Percentiles rank a stretch among this genome's conserved stretches.
Conservation (phyloP, 371 early-diverging fungal genomes). For the Mucor plumbeus region DNA sequence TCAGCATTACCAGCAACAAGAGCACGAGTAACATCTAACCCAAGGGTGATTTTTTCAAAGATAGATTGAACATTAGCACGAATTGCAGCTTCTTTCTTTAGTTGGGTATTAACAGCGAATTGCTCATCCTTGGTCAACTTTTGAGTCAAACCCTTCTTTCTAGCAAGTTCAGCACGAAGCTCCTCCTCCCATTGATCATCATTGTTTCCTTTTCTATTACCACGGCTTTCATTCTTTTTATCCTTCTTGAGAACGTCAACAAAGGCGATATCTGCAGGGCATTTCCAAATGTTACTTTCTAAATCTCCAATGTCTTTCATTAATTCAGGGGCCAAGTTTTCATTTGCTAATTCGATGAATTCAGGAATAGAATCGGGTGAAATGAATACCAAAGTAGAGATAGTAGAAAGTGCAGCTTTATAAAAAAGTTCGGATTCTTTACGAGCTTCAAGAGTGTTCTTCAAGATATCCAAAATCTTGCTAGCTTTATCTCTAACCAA, state of each 20-base stretch:
- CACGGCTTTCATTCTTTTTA: conserved; percentile 54
- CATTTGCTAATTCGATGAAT: conserved; percentile 50
- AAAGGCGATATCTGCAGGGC: conserved; percentile 69
- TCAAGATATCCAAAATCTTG: conserved; percentile 52
- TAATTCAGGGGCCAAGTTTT: conserved; percentile 51
- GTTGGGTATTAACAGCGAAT: conserved; percentile 72
- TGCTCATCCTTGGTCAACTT: conserved; percentile 87
- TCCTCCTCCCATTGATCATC: conserved; percentile 89
- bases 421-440: conserved; percentile 51
- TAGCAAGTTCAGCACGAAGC: conserved; percentile 77
- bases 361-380: conserved; percentile 52
- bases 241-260: conserved; percentile 65
- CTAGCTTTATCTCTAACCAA: conserved; percentile 56
- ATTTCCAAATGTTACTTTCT: conserved; percentile 71
- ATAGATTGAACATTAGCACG: conserved; percentile 69
- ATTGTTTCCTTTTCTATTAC: conserved; percentile 60
- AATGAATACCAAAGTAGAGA: conserved; percentile 66
- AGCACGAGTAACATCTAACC: conserved; percentile 69
- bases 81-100: conserved; percentile 76
- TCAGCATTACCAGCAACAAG: conserved; percentile 65
- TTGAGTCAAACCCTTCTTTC: conserved; percentile 63
- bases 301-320: conserved; percentile 58
- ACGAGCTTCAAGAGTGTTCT: conserved; percentile 33
- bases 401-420: conserved; percentile 59
- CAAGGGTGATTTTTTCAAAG: conserved; percentile 57